Base-by-base conservation (phyloP, 2,329 filamentous ascomycete genomes). In the Pseudogymnoascus sp. region DNA sequence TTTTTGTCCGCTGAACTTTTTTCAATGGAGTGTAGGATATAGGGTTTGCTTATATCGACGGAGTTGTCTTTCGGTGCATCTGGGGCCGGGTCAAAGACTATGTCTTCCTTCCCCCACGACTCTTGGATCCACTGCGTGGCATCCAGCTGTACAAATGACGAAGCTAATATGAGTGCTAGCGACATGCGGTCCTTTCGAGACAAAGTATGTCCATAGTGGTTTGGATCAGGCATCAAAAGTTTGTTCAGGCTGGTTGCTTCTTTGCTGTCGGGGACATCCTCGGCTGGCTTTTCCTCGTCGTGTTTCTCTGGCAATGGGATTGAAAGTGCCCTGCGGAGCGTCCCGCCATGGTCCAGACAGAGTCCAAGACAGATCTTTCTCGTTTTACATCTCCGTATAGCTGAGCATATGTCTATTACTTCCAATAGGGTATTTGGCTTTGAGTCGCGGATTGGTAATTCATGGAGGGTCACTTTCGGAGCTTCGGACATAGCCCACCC, bases 81-180 rank as follows among this genome's bases (percentile, higher is more conserved):
- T 33, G 47, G n/a, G 15, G 28, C 28, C 5, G 28, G 28, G 12
- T 53, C 28, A 30, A 53, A 53, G n/a, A 53, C 47, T 9, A 53
- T 53, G 15, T 53, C 47, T 53, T 53, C 47, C 12, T 53, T 53
- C 6, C 47, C 47, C 47, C 47, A 53, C 7, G 47, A 53, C 28
- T 53, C 47, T 35, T 53, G 47, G 28, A 53, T 53, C 47, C 47
- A 53, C 47, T 53, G 47, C 18, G 47, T 53, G 47, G 47, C 47
- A 15, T 53, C 47, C 33, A 53, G 9, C 28, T 53, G 47, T 35
- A 53, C 47, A 53, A 53, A 53, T 18, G 47, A 53, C 3, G 47
- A 53, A 20, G 47, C 47, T 35, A 53, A 14, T 53, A 53, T 35
- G 6, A 53, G 28, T 20, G 47, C 47, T 8, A 53, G 15, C 5